phyloP scores from a whole-genome alignment of 257 asterid species.

The Solanum bulbocastanum region DNA sequence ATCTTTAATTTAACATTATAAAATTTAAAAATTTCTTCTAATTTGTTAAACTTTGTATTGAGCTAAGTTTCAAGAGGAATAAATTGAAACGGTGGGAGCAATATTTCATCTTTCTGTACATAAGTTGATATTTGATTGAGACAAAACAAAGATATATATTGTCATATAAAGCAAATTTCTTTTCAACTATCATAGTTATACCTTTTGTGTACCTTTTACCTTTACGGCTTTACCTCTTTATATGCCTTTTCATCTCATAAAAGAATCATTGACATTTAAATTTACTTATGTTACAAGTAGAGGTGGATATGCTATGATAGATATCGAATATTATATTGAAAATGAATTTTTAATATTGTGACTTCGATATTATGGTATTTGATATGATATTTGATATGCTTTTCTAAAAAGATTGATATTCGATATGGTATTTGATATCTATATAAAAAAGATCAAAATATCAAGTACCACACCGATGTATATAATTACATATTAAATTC shows the following conservation, averaged over 20 bases:
- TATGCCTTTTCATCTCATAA: not conserved
- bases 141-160: not conserved
- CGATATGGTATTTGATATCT: no score
- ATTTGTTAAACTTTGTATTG: not conserved
- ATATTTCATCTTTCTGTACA: not conserved
- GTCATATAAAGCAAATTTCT: not conserved
- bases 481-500: no score
- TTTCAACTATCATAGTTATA: not conserved
- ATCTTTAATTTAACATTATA: not conserved
- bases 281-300: not conserved
- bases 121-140: not conserved
- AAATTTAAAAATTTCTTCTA: not conserved
- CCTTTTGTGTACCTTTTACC: not conserved
- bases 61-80: not conserved
- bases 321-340: no score
- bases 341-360: no score
- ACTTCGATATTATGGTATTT: no score
- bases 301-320: no score
- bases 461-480: no score
- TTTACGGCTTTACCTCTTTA: not conserved
- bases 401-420: no score
- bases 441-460: no score
- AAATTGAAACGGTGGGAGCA: not conserved
- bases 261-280: not conserved
- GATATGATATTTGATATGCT: no score